A percentile compares a stretch with the other conserved stretches of the same genome.
phyloP scores from a whole-genome alignment of 2,329 filamentous ascomycete species.

The Venturiaceae sp. region DNA sequence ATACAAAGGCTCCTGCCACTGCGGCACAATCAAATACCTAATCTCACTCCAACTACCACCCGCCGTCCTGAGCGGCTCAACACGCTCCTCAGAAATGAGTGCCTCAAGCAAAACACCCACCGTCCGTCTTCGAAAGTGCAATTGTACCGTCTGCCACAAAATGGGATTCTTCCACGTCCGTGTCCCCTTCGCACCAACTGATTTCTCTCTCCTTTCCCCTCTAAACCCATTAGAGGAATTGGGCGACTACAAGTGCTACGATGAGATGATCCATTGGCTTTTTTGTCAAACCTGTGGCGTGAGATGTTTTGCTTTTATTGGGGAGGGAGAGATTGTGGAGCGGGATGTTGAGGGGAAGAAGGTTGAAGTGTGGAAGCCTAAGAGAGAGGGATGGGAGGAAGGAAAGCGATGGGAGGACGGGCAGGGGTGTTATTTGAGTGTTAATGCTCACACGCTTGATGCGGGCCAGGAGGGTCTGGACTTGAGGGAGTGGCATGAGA shows the following conservation, averaged over 20 bases:
- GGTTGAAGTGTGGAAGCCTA: conserved; percentile 18
- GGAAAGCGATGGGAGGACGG: too few relatives aligned
- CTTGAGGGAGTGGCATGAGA: conserved; percentile 23
- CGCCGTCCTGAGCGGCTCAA: neutral
- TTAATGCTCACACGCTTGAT: conserved; percentile 24
- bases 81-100: neutral
- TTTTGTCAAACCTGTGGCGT: conserved; percentile 40
- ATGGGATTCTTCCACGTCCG: conserved; percentile 37
- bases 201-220: conserved; percentile 39
- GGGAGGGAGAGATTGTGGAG: conserved; percentile 19
- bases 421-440: conserved; percentile 20
- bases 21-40: conserved; percentile 33
- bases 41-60: conserved; percentile 33
- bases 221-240: conserved; percentile 16
- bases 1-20: conserved; percentile 37
- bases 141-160: conserved; percentile 42
- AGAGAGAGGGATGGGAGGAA: conserved; percentile 9
- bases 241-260: conserved; percentile 4
- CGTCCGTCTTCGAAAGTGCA: conserved; percentile 32
- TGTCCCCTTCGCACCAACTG: conserved; percentile 23
- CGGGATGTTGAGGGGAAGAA: conserved; percentile 8
- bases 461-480: conserved; percentile 17
- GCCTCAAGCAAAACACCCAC: conserved; percentile 5
- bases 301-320: conserved; percentile 31
- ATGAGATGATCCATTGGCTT: conserved; percentile 22